phyloP scores from a whole-genome alignment of 1,284 basidiomycete species.

The Ustanciosporium gigantosporum region DNA sequence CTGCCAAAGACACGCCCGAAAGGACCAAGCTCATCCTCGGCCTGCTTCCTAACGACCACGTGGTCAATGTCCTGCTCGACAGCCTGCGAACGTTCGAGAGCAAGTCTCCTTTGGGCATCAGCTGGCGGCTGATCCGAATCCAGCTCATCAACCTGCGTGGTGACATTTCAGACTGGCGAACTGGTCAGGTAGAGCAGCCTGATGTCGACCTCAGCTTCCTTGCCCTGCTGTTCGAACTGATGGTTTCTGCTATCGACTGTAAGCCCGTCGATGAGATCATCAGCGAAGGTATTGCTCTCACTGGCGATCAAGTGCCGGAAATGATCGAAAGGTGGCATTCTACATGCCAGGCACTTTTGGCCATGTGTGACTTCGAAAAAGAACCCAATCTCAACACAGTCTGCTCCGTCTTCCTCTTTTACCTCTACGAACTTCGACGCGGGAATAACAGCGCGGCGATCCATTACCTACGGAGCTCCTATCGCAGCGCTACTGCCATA shows the following conservation, averaged over 20 bases:
- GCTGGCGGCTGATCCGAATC: constrained; percentile 48
- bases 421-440: constrained; percentile 27
- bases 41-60: constrained; percentile 46
- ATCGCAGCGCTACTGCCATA: constrained; percentile 14
- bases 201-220: constrained; percentile 50
- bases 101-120: constrained; percentile 43
- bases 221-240: constrained; percentile 45
- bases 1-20: constrained; percentile 12
- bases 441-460: constrained; percentile 9
- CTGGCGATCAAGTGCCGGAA: constrained; percentile 37
- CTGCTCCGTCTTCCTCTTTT: constrained; percentile 35
- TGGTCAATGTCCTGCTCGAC: constrained; percentile 48
- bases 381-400: constrained; percentile 52
- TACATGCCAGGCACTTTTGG: constrained; percentile 39
- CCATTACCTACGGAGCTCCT: constrained; percentile 21
- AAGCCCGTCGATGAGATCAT: constrained; percentile 43
- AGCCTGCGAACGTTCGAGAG: constrained; percentile 45
- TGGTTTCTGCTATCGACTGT: constrained; percentile 45
- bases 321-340: constrained; percentile 48
- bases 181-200: constrained; percentile 40
- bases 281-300: constrained; percentile 41
- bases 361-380: constrained; percentile 37
- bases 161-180: constrained; percentile 47
- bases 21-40: constrained; percentile 42
- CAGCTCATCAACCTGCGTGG: constrained; percentile 50